Evolutionary conservation across 176 grass and related monocot genomes (phyloP), one percentile per base, ranked within the genome.

Genomic region (Triticum turgidum): DNA sequence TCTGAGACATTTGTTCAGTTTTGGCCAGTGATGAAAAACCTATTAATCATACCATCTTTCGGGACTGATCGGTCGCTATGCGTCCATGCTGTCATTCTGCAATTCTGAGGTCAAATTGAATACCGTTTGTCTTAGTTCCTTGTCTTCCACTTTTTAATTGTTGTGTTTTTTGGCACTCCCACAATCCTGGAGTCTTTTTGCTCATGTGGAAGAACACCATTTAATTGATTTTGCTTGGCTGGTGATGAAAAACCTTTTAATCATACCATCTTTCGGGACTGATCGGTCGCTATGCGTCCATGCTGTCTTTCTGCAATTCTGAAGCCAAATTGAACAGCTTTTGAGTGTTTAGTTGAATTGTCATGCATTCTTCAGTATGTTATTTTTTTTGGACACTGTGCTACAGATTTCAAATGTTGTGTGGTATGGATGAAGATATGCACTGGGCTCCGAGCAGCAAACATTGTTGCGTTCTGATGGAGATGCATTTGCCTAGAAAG

Each of bases 401-500:
- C 45, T 14, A 14, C 45, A 49, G 12, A 5, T 14, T 14, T 1
- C 49, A 52, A 52, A 54, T 54, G 51, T 35, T 54, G 51, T 35
- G 29, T 20, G 11, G 2, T 45, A 18, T 29, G 90, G 61, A 92
- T 94, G 92, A 97, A 88, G 90, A 94, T 69, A 92, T 92, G 90
- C 92, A 97, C 95, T 97, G 90, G 95, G 92, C 92, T 94, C 92
- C 59, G 92, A 94, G 86, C 92, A 91, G 89, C 45, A 73, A 59
- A 47, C 51, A 41, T 81, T 77, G 65, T 80, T 73, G 86, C 54
- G 73, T 73, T 81, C 82, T 97, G 94, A 97, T 32, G 86, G 84
- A 97, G 32, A 89, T 85, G 92, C 90, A 69, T 52, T 89, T 94
- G 94, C 92, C 94, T 94, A 92, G 92, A 94, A 97, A 91, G 92